Evolutionary conservation across 768 basidiomycete genomes (phyloP).

Genomic region (Collybia nuda): DNA sequence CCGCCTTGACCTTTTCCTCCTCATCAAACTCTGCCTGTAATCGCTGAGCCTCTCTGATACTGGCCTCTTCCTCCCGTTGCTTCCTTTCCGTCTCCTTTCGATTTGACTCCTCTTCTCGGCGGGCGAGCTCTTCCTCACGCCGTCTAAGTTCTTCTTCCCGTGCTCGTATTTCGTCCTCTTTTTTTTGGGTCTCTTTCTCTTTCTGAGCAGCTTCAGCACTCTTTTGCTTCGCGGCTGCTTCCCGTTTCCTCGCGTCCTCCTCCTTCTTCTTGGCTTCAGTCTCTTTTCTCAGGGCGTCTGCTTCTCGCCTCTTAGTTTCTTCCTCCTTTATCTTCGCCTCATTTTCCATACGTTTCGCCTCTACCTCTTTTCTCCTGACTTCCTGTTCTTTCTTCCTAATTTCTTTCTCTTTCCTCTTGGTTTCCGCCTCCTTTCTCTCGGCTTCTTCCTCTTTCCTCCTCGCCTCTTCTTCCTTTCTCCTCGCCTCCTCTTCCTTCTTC

Average conservation of each 20-base stretch:
- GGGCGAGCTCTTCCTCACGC: constrained; percentile 20
- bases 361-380: constrained; percentile 23
- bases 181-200: constrained; percentile 14
- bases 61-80: constrained; percentile 23
- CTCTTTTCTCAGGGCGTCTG: constrained; percentile 22
- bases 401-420: constrained; percentile 11
- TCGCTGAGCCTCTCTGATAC: constrained; percentile 21
- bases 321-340: constrained; percentile 22
- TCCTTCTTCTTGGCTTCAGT: constrained; percentile 26
- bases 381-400: constrained; percentile 24
- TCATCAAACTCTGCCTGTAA: constrained; percentile 20
- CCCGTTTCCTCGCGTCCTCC: constrained; percentile 25
- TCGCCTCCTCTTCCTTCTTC: constrained; percentile 25
- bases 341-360: constrained; percentile 22
- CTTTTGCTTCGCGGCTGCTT: constrained; percentile 33
- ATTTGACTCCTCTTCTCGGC: constrained; percentile 18
- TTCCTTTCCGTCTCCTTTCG: constrained; percentile 22
- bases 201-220: constrained; percentile 26
- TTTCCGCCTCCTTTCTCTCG: constrained; percentile 20
- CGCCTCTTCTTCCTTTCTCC: constrained; percentile 28
- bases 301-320: constrained; percentile 17
- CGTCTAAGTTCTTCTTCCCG: constrained; percentile 24
- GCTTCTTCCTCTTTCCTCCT: constrained; percentile 15
- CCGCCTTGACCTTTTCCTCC: constrained; percentile 20
- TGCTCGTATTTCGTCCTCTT: constrained; percentile 21